phyloP scores from a whole-genome alignment of 768 basidiomycete species.

The Suillus fuscotomentosus region DNA sequence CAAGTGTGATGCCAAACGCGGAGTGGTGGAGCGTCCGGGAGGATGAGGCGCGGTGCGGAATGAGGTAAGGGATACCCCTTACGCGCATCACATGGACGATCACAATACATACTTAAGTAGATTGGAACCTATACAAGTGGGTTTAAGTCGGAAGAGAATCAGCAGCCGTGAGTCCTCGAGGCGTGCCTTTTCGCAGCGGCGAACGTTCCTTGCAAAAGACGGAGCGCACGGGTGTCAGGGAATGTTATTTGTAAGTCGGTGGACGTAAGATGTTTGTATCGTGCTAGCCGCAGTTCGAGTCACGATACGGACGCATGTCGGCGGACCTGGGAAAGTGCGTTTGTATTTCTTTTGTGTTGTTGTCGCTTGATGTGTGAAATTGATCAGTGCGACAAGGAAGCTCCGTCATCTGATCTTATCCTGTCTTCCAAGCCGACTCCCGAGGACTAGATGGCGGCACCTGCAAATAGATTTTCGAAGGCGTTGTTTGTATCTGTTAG shows the following conservation, averaged over 20 bases:
- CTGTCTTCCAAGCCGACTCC: conserved; percentile 18
- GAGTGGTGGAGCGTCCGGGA: not conserved
- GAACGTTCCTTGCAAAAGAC: conserved; percentile 54
- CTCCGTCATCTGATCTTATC: conserved; percentile 12
- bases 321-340: conserved; percentile 31
- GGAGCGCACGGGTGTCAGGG: conserved; percentile 85
- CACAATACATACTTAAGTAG: not conserved
- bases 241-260: conserved; percentile 89
- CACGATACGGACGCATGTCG: too few relatives aligned
- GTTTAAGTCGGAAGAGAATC: not conserved
- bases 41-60: not conserved
- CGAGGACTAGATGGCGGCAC: too few relatives aligned
- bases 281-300: too few relatives aligned
- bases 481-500: conserved; percentile 1
- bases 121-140: not conserved
- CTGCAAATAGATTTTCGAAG: too few relatives aligned
- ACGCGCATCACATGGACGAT: not conserved
- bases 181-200: not conserved
- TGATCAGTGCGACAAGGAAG: conserved; percentile 16
- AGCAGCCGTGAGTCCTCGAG: not conserved
- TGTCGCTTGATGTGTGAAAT: not conserved
- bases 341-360: not conserved
- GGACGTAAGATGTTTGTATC: conserved; percentile 47
- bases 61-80: not conserved
- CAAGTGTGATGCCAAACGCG: not conserved